A percentile compares a stretch with the other conserved stretches of the same genome.
These are phyloP conservation scores for Fomitopsis serialis DNA, from an alignment of 768 basidiomycete species.

Conservation along the genomic window DNA sequence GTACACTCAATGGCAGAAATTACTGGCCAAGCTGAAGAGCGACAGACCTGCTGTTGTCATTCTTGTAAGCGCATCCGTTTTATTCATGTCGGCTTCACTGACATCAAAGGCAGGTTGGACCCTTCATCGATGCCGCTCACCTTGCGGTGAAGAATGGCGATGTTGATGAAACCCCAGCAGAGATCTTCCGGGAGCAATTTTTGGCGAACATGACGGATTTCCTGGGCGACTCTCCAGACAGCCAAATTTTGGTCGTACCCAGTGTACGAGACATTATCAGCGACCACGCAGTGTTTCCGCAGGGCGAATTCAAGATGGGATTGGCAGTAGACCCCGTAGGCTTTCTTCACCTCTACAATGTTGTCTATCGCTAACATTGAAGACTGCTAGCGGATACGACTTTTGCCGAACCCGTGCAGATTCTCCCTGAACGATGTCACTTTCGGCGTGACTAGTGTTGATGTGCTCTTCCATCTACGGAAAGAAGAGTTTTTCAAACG, in stretches of 20 bases:
- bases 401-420: conserved; percentile 82
- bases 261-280: conserved; percentile 78
- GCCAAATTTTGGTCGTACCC: conserved; percentile 74
- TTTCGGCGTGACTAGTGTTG: conserved; percentile 79
- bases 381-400: conserved; percentile 55
- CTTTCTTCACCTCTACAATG: background rate
- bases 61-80: conserved; percentile 44
- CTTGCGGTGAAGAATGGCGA: conserved; percentile 73
- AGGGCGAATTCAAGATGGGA: conserved; percentile 49
- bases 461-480: conserved; percentile 83
- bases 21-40: conserved; percentile 56
- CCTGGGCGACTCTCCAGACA: conserved; percentile 57
- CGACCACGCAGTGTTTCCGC: conserved; percentile 81
- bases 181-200: conserved; percentile 68
- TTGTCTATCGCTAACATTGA: background rate
- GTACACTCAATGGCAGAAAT: conserved; percentile 63
- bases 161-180: conserved; percentile 52
- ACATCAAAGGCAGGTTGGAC: conserved; percentile 61
- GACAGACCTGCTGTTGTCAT: conserved; percentile 73
- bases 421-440: conserved; percentile 83
- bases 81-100: background rate
- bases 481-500: conserved; percentile 76
- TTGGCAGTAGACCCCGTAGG: conserved; percentile 50
- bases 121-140: conserved; percentile 82
- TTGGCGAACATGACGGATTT: conserved; percentile 49